Evolutionary conservation across 805 yeast genomes (phyloP), one percentile per base, ranked within the genome.

Genomic region (Saccharomycopsis sp.): DNA sequence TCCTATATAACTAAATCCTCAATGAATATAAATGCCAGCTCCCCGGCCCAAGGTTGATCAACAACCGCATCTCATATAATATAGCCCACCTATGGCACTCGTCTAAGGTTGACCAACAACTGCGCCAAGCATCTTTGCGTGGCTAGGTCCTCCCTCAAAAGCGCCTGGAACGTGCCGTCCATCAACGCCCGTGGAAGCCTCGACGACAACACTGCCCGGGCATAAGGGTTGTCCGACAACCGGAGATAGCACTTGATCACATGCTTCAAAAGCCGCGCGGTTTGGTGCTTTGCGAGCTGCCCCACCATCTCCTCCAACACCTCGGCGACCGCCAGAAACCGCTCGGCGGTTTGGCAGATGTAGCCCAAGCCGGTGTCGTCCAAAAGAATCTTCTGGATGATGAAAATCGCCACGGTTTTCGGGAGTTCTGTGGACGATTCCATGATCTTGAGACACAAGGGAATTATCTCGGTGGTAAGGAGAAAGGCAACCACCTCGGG

Each of bases 391-490:
- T 91, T 92, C 68, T 92, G 97, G 51, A 94, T 87, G 60, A 94
- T 92, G 74, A 94, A 92, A 58, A 92, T 91, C 2, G 99, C 99
- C 24, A 92, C 99, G 0, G 98, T 94, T 68, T 94, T 92, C 52
- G 95, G 85, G 55, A 92, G 78, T 68, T 94, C 99, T 0, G 97
- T 87, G 5, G 97, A 90, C 1, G 91, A 83, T 69, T 92, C 98
- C 96, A 92, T 92, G 61, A 94, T 92, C 65, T 94, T 85, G 59
- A 92, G 75, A 69, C 99, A 94, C 57, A 94, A 74, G 2, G 99
- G 99, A 37, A 94, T 95, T 64, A 94, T 92, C 70, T 92, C 99
- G 0, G 99, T 94, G n/a, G 97, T 85, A 51, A 92, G 76, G 66
- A 92, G 73, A 67, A 94, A 92, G 61, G 88, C 88, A 62, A 94